Conservation (phyloP, 1,284 basidiomycete species). For the Termitomyces sp. region DNA sequence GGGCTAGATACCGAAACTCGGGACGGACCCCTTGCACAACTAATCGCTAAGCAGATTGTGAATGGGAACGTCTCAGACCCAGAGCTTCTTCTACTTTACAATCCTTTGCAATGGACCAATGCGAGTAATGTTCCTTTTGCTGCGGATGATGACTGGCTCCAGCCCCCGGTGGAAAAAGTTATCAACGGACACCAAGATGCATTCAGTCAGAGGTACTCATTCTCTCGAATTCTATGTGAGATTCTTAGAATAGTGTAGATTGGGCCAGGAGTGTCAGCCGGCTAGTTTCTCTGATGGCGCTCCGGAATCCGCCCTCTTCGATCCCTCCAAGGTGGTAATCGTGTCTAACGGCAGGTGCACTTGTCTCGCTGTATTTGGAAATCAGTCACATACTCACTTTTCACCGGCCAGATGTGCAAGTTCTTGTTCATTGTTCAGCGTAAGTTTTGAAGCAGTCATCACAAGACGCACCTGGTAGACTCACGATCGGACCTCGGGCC, state of each 20-base stretch:
- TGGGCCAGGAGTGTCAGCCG: conserved; percentile 56
- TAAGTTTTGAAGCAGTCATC: conserved; percentile 23
- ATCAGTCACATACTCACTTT: conserved; percentile 8
- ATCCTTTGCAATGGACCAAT: conserved; percentile 47
- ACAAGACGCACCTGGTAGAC: not conserved
- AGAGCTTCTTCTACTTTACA: conserved; percentile 41
- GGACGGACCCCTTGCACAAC: conserved; percentile 48
- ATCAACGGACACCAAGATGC: conserved; percentile 48
- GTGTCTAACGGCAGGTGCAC: conserved; percentile 49
- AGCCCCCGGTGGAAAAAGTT: conserved; percentile 35
- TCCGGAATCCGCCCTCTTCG: conserved; percentile 46
- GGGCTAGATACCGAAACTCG: conserved; percentile 53
- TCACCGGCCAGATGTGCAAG: conserved; percentile 35
- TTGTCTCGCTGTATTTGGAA: not conserved
- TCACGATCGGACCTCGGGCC: not conserved
- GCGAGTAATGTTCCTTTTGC: conserved; percentile 43
- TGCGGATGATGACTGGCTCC: conserved; percentile 45
- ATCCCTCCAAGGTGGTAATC: conserved; percentile 48
- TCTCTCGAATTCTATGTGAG: not conserved
- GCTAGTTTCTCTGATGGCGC: conserved; percentile 34
- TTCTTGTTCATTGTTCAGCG: conserved; percentile 59
- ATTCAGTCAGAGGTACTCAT: conserved; percentile 43
- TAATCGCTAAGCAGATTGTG: conserved; percentile 45
- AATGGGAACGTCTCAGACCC: conserved; percentile 37
- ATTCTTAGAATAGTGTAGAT: conserved; percentile 25